Evolutionary conservation across 2,329 filamentous ascomycete genomes (phyloP).

Genomic region (Xylariaceae sp.): DNA sequence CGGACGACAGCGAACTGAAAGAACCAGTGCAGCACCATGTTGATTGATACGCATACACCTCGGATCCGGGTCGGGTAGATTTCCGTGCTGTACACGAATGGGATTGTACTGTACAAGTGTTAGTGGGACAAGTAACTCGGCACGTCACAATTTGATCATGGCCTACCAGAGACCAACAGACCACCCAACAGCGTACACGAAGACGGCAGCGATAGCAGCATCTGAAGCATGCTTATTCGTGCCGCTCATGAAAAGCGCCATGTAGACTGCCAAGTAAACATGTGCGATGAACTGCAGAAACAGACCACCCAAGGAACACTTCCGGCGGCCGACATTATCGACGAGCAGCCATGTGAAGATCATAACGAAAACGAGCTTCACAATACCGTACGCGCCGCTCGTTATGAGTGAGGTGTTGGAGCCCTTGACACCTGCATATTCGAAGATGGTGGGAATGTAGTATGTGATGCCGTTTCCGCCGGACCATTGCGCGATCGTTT

Average conservation of each 20-base stretch:
- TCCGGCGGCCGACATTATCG: slow-evolving; percentile 57
- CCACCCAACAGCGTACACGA: slow-evolving; percentile 71
- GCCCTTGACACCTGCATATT: slow-evolving; percentile 57
- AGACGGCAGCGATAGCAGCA: slow-evolving; percentile 62
- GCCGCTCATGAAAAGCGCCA: slow-evolving; percentile 45
- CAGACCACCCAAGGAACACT: slow-evolving; percentile 58
- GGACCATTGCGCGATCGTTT: slow-evolving; percentile 25
- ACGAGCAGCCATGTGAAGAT: slow-evolving; percentile 63
- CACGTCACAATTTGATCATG: slow-evolving; percentile 33
- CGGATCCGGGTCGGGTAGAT: slow-evolving; percentile 69
- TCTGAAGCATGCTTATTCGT: slow-evolving; percentile 52
- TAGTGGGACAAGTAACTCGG: no score
- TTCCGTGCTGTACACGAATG: slow-evolving; percentile 73
- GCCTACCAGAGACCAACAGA: slow-evolving; percentile 67
- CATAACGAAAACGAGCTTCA: slow-evolving; percentile 61
- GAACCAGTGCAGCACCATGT: slow-evolving; percentile 70
- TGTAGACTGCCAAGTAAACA: slow-evolving; percentile 63
- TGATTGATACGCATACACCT: slow-evolving; percentile 68
- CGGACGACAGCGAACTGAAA: slow-evolving; percentile 68
- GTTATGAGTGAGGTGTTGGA: slow-evolving; percentile 58
- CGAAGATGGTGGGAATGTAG: slow-evolving; percentile 63
- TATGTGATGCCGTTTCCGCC: slow-evolving; percentile 72
- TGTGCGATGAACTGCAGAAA: slow-evolving; percentile 59
- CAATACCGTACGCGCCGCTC: slow-evolving; percentile 64
- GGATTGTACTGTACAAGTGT: slow-evolving; percentile 27